Evolutionary conservation across 495 filamentous ascomycete genomes (phyloP).

Genomic region (Cryomyces antarcticus): DNA sequence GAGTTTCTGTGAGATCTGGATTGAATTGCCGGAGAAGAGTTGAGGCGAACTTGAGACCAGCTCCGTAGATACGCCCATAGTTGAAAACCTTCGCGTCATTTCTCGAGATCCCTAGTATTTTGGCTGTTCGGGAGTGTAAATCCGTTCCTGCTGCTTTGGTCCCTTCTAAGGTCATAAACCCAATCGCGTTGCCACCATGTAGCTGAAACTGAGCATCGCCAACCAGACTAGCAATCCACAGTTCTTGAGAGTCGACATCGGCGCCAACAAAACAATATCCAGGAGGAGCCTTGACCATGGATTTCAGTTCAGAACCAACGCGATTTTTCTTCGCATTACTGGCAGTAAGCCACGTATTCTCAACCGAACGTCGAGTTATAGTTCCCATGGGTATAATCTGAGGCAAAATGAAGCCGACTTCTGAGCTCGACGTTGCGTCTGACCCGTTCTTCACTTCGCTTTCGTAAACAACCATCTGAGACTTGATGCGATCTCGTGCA

Average conservation of each 20-base stretch:
- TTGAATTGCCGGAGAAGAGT: slow-evolving; percentile 87
- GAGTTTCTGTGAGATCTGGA: slow-evolving; percentile 50
- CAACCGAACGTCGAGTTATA: slow-evolving; percentile 86
- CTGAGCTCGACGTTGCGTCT: slow-evolving; percentile 5
- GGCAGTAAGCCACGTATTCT: slow-evolving; percentile 96
- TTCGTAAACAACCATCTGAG: slow-evolving; percentile 82
- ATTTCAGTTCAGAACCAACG: slow-evolving; percentile 91
- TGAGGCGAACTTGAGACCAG: slow-evolving; percentile 79
- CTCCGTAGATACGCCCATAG: slow-evolving; percentile 95
- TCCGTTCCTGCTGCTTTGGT: slow-evolving; percentile 88
- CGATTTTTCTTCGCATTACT: slow-evolving; percentile 91
- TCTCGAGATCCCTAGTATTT: slow-evolving; percentile 77
- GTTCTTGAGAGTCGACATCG: slow-evolving; percentile 95
- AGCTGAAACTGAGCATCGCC: slow-evolving; percentile 86
- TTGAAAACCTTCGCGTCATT: slow-evolving; percentile 98
- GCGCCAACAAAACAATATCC: slow-evolving; percentile 91
- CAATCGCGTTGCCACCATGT: slow-evolving; percentile 89
- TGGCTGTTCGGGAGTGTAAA: slow-evolving; percentile 81
- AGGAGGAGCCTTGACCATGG: slow-evolving; percentile 81
- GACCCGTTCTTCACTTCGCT: background rate
- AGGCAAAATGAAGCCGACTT: slow-evolving; percentile 81
- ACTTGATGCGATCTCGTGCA: slow-evolving; percentile 74
- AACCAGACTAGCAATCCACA: slow-evolving; percentile 94
- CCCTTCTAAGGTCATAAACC: slow-evolving; percentile 97
- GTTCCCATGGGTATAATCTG: slow-evolving; percentile 98